phyloP scores from a whole-genome alignment of 2,329 filamentous ascomycete genomes.

The Ascochyta fabae region DNA sequence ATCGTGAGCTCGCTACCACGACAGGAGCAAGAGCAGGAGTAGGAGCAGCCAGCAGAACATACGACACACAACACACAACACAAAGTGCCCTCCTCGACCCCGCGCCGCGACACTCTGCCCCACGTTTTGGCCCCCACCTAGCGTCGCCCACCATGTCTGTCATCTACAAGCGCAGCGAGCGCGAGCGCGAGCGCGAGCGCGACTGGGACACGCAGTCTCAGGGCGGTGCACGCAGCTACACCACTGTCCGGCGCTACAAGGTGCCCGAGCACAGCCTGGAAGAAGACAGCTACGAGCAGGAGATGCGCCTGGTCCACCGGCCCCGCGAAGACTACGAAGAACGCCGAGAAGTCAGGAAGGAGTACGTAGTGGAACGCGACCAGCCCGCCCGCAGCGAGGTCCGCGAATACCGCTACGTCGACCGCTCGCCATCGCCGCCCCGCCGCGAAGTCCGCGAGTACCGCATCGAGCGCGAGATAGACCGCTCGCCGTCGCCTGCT shows the following conservation, averaged over 20 bases:
- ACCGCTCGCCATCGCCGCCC: conserved; percentile 51
- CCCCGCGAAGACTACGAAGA: conserved; percentile 42
- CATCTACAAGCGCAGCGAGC: conserved; percentile 52
- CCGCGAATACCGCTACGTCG: conserved; percentile 47
- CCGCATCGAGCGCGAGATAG: conserved; percentile 60
- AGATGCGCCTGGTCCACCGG: conserved; percentile 57
- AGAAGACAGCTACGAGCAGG: conserved; percentile 53
- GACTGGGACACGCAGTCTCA: conserved; percentile 51
- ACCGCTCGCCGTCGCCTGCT: conserved; percentile 56
- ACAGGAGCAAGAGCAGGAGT: background rate
- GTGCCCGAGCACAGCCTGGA: conserved; percentile 56
- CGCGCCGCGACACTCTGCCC: conserved; percentile 5
- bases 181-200: conserved; percentile 49
- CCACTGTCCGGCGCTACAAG: conserved; percentile 66
- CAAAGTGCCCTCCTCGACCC: background rate
- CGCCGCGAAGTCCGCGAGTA: conserved; percentile 57
- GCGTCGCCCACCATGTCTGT: conserved; percentile 50
- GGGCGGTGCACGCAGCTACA: conserved; percentile 53
- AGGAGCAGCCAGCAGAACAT: background rate
- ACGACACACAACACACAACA: background rate
- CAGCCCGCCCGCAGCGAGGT: conserved; percentile 40
- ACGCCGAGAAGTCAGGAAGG: conserved; percentile 40
- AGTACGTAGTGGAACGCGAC: conserved; percentile 50
- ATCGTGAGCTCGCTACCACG: background rate
- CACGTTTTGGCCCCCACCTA: background rate